A percentile compares a stretch with the other conserved stretches of the same genome.
Conservation (phyloP, 208 protist species). For the Leptomonas seymouri region DNA sequence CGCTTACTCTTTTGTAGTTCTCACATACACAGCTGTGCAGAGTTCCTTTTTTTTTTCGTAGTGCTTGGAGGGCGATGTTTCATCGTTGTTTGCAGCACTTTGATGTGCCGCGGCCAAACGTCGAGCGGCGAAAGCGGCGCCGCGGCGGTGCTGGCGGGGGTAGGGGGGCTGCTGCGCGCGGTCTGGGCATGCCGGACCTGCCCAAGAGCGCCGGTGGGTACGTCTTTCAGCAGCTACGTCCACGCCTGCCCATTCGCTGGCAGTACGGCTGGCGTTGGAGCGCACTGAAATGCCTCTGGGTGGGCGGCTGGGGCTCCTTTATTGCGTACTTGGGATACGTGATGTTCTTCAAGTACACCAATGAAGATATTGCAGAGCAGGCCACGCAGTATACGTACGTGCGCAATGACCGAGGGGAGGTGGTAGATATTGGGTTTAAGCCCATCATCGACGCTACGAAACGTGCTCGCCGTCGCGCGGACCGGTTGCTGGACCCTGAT, state of each 20-base stretch:
- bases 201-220: conserved; percentile 86
- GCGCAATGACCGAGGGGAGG: conserved; percentile 76
- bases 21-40: too few species aligned
- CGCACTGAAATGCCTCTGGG: conserved; percentile 60
- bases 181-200: conserved; percentile 63
- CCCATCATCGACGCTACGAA: conserved; percentile 73
- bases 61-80: conserved; percentile 17
- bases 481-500: conserved; percentile 66
- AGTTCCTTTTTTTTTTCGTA: conserved; percentile 7
- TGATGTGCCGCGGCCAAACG: conserved; percentile 46
- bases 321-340: conserved; percentile 64
- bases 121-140: conserved; percentile 64
- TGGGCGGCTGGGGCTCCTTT: conserved; percentile 57
- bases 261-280: conserved; percentile 90
- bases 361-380: conserved; percentile 66
- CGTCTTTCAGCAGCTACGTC: conserved; percentile 78
- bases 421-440: conserved; percentile 89
- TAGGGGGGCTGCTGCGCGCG: conserved; percentile 25
- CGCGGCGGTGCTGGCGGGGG: conserved; percentile 10
- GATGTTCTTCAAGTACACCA: conserved; percentile 83
- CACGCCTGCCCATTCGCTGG: conserved; percentile 73
- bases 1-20: conserved; percentile 9
- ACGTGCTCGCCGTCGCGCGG: conserved; percentile 56
- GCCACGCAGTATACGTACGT: conserved; percentile 87
- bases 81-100: conserved; percentile 20